A percentile compares a stretch with the other conserved stretches of the same genome.
Conservation (phyloP, 345 rosid species). For the Aquilaria malaccensis region DNA sequence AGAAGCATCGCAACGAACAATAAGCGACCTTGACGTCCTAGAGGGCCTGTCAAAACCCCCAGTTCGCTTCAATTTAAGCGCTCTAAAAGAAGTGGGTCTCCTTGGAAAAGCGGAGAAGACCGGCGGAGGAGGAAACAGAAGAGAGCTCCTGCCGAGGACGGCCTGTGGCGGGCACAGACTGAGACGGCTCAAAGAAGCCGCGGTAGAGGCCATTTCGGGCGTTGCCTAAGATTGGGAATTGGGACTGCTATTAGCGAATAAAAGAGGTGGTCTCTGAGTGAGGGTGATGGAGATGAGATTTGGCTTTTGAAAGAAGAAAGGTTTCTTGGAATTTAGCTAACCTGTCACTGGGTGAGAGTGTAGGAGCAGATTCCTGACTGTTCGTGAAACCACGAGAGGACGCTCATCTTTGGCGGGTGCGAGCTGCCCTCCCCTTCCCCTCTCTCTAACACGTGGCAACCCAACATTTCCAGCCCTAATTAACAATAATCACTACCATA, state of each 20-base stretch:
- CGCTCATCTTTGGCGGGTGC: too few relatives aligned
- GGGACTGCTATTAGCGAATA: not conserved
- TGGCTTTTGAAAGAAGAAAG: too few relatives aligned
- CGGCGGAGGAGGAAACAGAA: slow-evolving; percentile 26
- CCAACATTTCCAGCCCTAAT: too few relatives aligned
- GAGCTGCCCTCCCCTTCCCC: too few relatives aligned
- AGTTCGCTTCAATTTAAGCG: slow-evolving; percentile 23
- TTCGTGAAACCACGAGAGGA: too few relatives aligned
- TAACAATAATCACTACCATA: too few relatives aligned
- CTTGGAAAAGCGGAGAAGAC: slow-evolving; percentile 34
- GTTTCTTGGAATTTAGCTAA: too few relatives aligned
- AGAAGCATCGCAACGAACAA: slow-evolving; percentile 62
- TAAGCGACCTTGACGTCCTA: slow-evolving; percentile 22
- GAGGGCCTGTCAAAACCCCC: slow-evolving; percentile 19
- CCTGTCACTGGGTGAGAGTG: too few relatives aligned
- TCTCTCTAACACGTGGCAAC: too few relatives aligned
- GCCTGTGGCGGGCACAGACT: slow-evolving; percentile 10
- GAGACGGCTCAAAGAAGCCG: slow-evolving; percentile 32
- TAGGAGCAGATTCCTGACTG: too few relatives aligned
- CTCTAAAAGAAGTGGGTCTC: slow-evolving; percentile 24
- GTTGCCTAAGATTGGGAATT: too few relatives aligned
- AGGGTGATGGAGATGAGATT: slow-evolving; percentile 14
- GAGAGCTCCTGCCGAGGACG: slow-evolving; percentile 13
- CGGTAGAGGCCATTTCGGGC: slow-evolving; percentile 25
- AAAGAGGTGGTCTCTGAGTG: not conserved